phyloP scores from a whole-genome alignment of 768 basidiomycete genomes.

The Boletus speciosus region DNA sequence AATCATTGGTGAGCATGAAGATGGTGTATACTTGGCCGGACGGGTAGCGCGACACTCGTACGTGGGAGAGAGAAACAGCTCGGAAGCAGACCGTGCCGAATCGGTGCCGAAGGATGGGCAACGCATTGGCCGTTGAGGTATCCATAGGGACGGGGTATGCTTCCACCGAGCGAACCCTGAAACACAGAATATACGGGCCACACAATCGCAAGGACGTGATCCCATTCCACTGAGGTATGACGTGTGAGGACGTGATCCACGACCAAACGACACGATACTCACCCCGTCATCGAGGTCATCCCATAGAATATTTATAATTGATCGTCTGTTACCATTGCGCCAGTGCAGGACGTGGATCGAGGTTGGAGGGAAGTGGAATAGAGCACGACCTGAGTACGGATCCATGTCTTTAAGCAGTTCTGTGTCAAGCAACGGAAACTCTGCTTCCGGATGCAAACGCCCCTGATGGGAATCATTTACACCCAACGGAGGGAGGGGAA shows the following conservation, averaged over 20 bases:
- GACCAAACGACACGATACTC: conserved; percentile 3
- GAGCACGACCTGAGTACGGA: conserved; percentile 28
- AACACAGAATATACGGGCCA: conserved; percentile 48
- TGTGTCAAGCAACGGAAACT: conserved; percentile 10
- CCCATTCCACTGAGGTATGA: conserved; percentile 34
- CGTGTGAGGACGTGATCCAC: background rate
- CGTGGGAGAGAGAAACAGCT: conserved; percentile 37
- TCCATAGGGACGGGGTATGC: conserved; percentile 26
- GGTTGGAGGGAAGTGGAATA: conserved; percentile 27
- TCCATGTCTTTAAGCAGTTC: conserved; percentile 37
- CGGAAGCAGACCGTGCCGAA: conserved; percentile 39
- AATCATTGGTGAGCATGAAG: conserved; percentile 42
- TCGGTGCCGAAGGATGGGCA: conserved; percentile 20
- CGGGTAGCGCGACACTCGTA: conserved; percentile 26
- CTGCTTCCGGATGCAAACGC: conserved; percentile 6
- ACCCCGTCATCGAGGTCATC: conserved; percentile 35
- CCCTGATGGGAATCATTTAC: background rate
- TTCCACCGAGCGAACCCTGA: conserved; percentile 51
- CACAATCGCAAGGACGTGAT: conserved; percentile 44
- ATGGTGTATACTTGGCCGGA: conserved; percentile 38
- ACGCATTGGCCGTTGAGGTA: conserved; percentile 1
- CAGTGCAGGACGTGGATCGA: conserved; percentile 35
- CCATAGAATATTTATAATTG: conserved; percentile 18
- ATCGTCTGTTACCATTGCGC: conserved; percentile 24
- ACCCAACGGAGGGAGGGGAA: conserved; percentile 4